Conservation (phyloP, 331 rosid genomes). For the Acacia pycnantha region DNA sequence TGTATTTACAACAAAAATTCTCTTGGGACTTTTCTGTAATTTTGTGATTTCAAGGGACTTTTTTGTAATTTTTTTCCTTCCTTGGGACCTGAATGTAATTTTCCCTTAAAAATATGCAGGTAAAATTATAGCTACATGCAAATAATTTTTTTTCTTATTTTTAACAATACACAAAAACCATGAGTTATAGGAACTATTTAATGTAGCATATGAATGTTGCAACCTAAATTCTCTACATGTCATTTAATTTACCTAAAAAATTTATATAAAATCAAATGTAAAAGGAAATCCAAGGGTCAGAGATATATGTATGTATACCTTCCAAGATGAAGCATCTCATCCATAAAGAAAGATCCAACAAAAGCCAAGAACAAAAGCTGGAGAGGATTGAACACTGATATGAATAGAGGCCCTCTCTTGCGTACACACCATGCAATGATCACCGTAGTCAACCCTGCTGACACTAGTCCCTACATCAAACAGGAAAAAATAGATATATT, state of each 20-base stretch:
- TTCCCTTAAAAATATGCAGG: too few species aligned
- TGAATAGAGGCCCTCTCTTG: not conserved
- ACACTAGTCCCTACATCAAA: not conserved
- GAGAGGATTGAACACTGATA: not conserved
- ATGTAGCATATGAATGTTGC: not conserved
- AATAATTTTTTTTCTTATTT: too few species aligned
- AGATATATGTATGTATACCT: not conserved
- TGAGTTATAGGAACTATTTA: too few species aligned
- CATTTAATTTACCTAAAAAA: not conserved
- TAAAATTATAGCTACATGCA: too few species aligned
- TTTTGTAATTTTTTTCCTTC: too few species aligned
- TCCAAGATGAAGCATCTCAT: not conserved
- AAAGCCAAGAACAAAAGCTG: not conserved
- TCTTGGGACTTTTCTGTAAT: too few species aligned
- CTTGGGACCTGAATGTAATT: too few species aligned
- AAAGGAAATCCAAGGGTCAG: not conserved
- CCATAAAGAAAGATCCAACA: not conserved
- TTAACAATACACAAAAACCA: not conserved
- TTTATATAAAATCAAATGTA: not conserved
- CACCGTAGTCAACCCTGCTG: not conserved
- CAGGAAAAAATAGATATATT: too few species aligned
- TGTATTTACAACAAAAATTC: too few species aligned
- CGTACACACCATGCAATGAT: not conserved
- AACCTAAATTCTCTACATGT: too few species aligned
- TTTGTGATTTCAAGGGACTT: too few species aligned